Conservation (phyloP, 2,329 filamentous ascomycete species). For the Pseudogymnoascus sp. region DNA sequence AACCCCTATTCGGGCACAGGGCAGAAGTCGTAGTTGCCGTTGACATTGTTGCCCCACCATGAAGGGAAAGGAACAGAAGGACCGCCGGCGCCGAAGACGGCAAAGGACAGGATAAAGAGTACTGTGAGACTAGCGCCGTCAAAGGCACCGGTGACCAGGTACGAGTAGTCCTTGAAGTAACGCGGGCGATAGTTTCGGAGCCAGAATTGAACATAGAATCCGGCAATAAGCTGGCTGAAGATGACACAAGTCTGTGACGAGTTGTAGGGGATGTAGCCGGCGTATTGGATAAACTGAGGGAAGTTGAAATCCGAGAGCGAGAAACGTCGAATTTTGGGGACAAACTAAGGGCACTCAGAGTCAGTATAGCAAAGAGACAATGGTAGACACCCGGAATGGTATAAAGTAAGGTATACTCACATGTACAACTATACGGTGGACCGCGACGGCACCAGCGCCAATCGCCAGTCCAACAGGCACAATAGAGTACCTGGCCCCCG, state of each 20-base stretch:
- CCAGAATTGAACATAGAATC: conserved; percentile 36
- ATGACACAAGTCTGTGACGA: conserved; percentile 48
- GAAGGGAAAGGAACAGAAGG: conserved; percentile 30
- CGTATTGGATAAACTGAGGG: conserved; percentile 47
- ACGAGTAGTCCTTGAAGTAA: conserved; percentile 36
- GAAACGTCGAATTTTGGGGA: conserved; percentile 39
- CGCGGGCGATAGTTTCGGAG: conserved; percentile 31
- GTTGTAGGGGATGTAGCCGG: conserved; percentile 49
- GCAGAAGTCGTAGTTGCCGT: conserved; percentile 24
- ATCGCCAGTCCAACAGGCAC: conserved; percentile 45
- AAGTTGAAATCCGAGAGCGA: conserved; percentile 41
- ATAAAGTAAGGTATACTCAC: conserved; percentile 25
- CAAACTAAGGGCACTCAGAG: conserved; percentile 30
- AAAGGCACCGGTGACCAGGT: conserved; percentile 34
- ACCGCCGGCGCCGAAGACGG: conserved; percentile 38
- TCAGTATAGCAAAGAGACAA: not conserved
- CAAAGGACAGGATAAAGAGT: conserved; percentile 37
- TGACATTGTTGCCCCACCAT: conserved; percentile 31
- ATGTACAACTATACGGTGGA: conserved; percentile 38
- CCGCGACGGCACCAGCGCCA: conserved; percentile 37
- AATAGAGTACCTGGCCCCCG: conserved; percentile 36
- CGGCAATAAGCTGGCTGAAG: conserved; percentile 38
- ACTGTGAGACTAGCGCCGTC: conserved; percentile 35
- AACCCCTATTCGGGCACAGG: conserved; percentile 11
- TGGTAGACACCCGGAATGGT: not conserved